Evolutionary conservation across 2,329 filamentous ascomycete species (phyloP), one percentile per base, ranked within the genome.

Genomic region (Xylaria multiplex): DNA sequence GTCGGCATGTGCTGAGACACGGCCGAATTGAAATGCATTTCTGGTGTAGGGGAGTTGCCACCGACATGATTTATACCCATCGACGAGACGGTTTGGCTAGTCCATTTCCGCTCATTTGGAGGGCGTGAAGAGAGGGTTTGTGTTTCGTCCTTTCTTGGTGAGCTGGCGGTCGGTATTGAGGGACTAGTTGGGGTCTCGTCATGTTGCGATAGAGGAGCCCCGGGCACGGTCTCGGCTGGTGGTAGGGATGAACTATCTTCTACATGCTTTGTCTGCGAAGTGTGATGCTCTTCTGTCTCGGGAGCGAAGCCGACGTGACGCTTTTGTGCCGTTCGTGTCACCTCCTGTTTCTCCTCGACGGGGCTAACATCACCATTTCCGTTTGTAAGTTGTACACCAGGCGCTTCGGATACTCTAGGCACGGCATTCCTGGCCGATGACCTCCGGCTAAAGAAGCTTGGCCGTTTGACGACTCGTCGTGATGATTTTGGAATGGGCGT

Each of bases 231-330:
- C 16, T 61, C 64, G 14, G 24, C 14, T 22, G 64, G 46, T 6
- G 54, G 8, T 46, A 58, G 16, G 16, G 58, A 11, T 13, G 46
- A 19, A 48, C 60, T 43, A 5, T 67, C 68, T 14, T 71, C 67
- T 5, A 40, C 27, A n/a, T 71, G 65, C 6, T 63, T 63, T 2
- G 64, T 52, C 59, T 73, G 72, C 6, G 50, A 16, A 32, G 19
- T 24, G 16, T 53, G 11, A 37, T 72, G 64, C 45, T 56, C 50
- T 22, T 70, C 71, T 35, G 75, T 67, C 3, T 76, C 76, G 46
- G 81, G 76, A 8, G 82, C 83, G 74, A 90, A 90, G 3, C 86
- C 88, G 42, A 91, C 86, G 70, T 88, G 87, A 7, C 81, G 79
- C 49, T 80, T 62, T 45, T 69, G 69, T 22, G 69, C 42, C 19